Conservation (phyloP, 2,329 filamentous ascomycete species). For the Colletotrichum euphorbiae region DNA sequence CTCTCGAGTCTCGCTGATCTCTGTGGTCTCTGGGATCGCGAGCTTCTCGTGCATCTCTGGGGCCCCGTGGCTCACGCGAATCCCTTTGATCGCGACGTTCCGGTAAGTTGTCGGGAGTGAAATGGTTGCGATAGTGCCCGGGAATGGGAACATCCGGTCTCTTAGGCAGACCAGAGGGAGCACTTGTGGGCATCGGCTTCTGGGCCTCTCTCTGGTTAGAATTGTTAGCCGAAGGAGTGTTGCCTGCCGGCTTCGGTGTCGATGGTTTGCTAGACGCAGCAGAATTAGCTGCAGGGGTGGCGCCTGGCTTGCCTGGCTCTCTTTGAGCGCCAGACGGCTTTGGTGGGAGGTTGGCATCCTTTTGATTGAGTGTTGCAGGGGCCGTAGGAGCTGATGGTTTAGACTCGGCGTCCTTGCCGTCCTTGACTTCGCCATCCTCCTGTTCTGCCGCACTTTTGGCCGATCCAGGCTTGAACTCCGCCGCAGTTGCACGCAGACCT, state of each 20-base stretch:
- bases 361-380: constrained; percentile 17
- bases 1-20: constrained; percentile 51
- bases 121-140: constrained; percentile 60
- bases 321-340: constrained; percentile 40
- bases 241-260: constrained; percentile 44
- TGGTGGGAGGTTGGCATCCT: constrained; percentile 37
- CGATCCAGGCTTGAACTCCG: constrained; percentile 71
- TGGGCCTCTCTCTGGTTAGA: constrained; percentile 46
- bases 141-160: constrained; percentile 69
- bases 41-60: constrained; percentile 45
- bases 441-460: constrained; percentile 60
- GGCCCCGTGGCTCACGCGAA: constrained; percentile 46
- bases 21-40: constrained; percentile 43
- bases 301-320: constrained; percentile 43
- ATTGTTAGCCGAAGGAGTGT: constrained; percentile 32
- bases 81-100: constrained; percentile 46
- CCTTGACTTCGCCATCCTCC: constrained; percentile 80
- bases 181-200: constrained; percentile 50
- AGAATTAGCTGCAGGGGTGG: constrained; percentile 28
- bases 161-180: constrained; percentile 58
- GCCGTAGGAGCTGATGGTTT: constrained; percentile 12
- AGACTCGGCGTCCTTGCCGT: constrained; percentile 49
- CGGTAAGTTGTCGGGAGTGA: constrained; percentile 44
- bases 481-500: constrained; percentile 63
- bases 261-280: constrained; percentile 43